Base-by-base conservation (phyloP, 2,329 filamentous ascomycete species). In the Aspergillus candidus region DNA sequence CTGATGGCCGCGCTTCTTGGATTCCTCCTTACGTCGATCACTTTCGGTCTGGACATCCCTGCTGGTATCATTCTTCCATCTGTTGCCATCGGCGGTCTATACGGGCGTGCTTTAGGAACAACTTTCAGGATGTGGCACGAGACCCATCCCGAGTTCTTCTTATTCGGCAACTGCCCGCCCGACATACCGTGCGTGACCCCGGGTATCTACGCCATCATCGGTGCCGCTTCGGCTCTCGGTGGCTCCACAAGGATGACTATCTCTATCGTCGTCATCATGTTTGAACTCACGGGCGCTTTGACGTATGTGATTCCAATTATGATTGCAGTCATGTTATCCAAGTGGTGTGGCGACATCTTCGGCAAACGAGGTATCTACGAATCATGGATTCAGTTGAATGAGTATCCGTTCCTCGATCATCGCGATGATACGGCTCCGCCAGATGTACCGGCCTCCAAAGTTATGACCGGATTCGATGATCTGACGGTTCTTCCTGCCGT, bases 241-340 rank as follows among this genome's bases (percentile, higher is more conserved):
- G 93, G 93, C 38, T 88, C 94, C 31, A 97, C 91, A 13, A 82
- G 91, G 54, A 94, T 98, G 83, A 98, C 93, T 0, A 89, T 96
- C 10, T 96, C 90, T 11, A 96, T 98, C 54, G 91, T 98, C 4
- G 93, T 97, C 59, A 98, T 98, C 70, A 96, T 96, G 86, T 98
- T 98, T 61, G 93, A 98, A 72, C 82, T 98, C 44, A 98, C 93
- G 0, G 93, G 93, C 41, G 93, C 93, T 1, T 77, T 98, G 22
- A 94, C 89, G 1, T 97, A 97, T 62, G 91, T 98, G 38, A 80
- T 98, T 6, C 93, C 93, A 43, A 98, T 97, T 66, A 98, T 98
- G 93, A 87, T 98, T 52, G 89, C 90, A 35, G 93, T 98, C 60
- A 94, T 98, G 90, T 77, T 97, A 35, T 87, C 87, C 50, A 98